Base-by-base conservation (phyloP, 2,329 filamentous ascomycete species). In the Thelonectria blattea region DNA sequence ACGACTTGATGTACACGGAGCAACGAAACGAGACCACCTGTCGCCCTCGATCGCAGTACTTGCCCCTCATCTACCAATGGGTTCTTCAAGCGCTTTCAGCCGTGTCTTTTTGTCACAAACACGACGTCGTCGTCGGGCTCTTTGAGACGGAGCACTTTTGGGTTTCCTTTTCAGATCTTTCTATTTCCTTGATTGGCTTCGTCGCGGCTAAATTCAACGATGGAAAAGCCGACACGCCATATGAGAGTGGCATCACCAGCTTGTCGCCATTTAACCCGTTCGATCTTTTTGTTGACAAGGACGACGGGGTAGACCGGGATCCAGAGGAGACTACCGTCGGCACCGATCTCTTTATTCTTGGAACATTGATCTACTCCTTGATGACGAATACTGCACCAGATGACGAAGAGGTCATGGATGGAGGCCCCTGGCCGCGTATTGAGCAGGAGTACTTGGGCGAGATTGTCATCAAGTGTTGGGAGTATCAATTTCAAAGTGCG, bases 401-500 rank as follows among this genome's bases (percentile, higher is more conserved):
- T 6, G 4, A 3, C 6, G 24, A n/a, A 18, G 34, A 50, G 8
- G n/a, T n/a, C 11, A 3, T 30, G 5, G 17, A n/a, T 10, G 11
- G 10, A 27, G 20, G 46, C 12, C 9, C 51, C 22, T 45, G 46
- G 57, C 47, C 58, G 1, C 17, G 15, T 6, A 20, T 60, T 9
- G 47, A 60, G 27, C 12, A 3, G 10, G n/a, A 45, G 30, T 32
- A 46, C 15, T 30, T 61, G 3, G 48, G 58, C 9, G 49, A 57
- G 5, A 17, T 54, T 2, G 34, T 67, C 67, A 56, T 60, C 50
- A 34, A 30, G 30, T 61, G 71, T 68, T 71, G 68, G 67, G 65
- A 37, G 43, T 71, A 47, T 32, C 60, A 58, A 10, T 61, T 53
- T n/a, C 4, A 57, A 14, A 42, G 20, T 32, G 27, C 37, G 5